Percentiles rank a stretch among this genome's conserved stretches.
phyloP scores from a whole-genome alignment of 495 filamentous ascomycete genomes.

The Aspergillus biplanus region DNA sequence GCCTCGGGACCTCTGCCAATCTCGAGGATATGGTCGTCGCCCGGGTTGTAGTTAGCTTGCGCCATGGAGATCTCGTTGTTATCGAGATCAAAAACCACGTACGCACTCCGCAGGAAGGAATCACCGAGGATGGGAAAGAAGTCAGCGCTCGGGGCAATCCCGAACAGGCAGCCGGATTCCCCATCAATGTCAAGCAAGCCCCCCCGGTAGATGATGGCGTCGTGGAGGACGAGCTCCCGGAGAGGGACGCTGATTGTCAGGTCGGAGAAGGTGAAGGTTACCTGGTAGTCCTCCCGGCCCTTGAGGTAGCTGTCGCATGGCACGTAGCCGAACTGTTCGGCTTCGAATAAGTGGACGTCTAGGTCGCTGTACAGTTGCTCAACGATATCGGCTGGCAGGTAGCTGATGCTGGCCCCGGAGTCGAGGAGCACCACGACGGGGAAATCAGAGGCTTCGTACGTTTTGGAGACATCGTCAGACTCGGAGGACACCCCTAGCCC shows the following conservation, averaged over 20 bases:
- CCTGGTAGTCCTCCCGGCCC: slow-evolving; percentile 50
- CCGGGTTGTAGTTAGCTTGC: slow-evolving; percentile 75
- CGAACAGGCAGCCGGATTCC: slow-evolving; percentile 61
- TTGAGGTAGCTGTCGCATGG: slow-evolving; percentile 59
- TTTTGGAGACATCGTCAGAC: slow-evolving; percentile 37
- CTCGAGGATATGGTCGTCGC: slow-evolving; percentile 63
- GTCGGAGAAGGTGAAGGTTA: slow-evolving; percentile 68
- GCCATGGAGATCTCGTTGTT: slow-evolving; percentile 81
- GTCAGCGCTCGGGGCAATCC: slow-evolving; percentile 60
- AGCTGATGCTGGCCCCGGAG: slow-evolving; percentile 74
- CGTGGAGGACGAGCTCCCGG: slow-evolving; percentile 27
- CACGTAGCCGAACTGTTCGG: slow-evolving; percentile 51
- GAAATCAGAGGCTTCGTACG: slow-evolving; percentile 49
- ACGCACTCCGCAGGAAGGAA: slow-evolving; percentile 86
- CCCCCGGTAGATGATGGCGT: slow-evolving; percentile 6
- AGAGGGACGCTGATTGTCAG: slow-evolving; percentile 34
- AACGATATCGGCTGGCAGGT: slow-evolving; percentile 69
- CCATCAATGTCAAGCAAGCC: slow-evolving; percentile 17
- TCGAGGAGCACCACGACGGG: slow-evolving; percentile 75
- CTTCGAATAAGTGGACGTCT: slow-evolving; percentile 60
- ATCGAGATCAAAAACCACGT: slow-evolving; percentile 83
- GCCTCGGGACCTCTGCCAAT: slow-evolving; percentile 64
- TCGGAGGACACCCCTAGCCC: slow-evolving; percentile 35
- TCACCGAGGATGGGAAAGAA: slow-evolving; percentile 77
- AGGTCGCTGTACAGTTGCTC: slow-evolving; percentile 62